Conservation (phyloP, 1,284 basidiomycete genomes). For the Boletus semigastroideus region DNA sequence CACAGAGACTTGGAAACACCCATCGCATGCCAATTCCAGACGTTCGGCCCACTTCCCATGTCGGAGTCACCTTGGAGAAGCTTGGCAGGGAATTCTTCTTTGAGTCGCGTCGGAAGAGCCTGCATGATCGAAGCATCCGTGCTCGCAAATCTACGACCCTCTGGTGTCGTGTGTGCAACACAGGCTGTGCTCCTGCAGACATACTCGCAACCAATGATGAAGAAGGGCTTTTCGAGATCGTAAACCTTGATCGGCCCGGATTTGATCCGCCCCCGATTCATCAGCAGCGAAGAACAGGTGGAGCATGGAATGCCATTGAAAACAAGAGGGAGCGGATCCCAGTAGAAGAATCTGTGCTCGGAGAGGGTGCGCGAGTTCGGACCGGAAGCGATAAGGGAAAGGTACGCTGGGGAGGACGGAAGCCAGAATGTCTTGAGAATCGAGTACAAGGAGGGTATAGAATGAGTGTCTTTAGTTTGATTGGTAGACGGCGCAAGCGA, state of each 20-base stretch:
- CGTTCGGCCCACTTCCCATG: slow-evolving; percentile 51
- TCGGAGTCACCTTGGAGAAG: slow-evolving; percentile 54
- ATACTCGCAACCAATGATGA: slow-evolving; percentile 78
- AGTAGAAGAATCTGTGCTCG: slow-evolving; percentile 72
- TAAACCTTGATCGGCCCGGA: slow-evolving; percentile 71
- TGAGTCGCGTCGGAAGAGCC: slow-evolving; percentile 60
- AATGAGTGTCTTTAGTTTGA: slow-evolving; percentile 41
- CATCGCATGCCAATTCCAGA: slow-evolving; percentile 72
- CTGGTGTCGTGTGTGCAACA: slow-evolving; percentile 37
- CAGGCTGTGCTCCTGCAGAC: slow-evolving; percentile 53
- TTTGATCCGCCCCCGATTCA: slow-evolving; percentile 65
- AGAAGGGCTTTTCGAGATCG: slow-evolving; percentile 74
- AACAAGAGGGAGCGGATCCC: slow-evolving; percentile 74
- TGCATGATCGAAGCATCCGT: slow-evolving; percentile 68
- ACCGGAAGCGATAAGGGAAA: slow-evolving; percentile 69
- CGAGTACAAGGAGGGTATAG: slow-evolving; percentile 66
- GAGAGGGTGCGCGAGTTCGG: slow-evolving; percentile 62
- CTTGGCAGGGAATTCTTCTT: slow-evolving; percentile 68
- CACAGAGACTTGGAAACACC: slow-evolving; percentile 66
- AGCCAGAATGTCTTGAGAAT: slow-evolving; percentile 78
- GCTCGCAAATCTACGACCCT: slow-evolving; percentile 63
- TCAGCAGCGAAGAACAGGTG: slow-evolving; percentile 52
- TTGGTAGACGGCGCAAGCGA: slow-evolving; percentile 50
- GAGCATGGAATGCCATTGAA: slow-evolving; percentile 76
- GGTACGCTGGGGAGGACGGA: slow-evolving; percentile 69